These are phyloP conservation scores for Debaryomycetaceae sp. DNA, from an alignment of 1,139 yeast genomes.

Conservation along the genomic window DNA sequence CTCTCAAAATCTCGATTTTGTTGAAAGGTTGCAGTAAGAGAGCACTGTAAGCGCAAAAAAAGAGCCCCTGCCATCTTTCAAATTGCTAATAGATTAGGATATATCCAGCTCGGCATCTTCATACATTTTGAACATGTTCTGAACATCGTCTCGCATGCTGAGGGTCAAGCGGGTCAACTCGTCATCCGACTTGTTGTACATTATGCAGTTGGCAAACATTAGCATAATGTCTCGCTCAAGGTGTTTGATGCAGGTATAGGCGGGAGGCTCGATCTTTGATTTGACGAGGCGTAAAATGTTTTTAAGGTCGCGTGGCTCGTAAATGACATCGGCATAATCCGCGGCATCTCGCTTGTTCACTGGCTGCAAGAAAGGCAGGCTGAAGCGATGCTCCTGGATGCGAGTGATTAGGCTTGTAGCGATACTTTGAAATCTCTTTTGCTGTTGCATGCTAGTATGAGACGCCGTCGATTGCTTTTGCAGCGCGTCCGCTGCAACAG, in stretches of 20 bases:
- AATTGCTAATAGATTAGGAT: neutral
- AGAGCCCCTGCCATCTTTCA: no score
- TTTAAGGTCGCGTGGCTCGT: slow-evolving; percentile 59
- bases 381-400: slow-evolving; percentile 60
- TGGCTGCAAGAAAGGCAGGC: slow-evolving; percentile 65
- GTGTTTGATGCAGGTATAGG: slow-evolving; percentile 45
- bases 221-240: slow-evolving; percentile 60
- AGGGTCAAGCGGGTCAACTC: slow-evolving; percentile 53
- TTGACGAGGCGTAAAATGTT: slow-evolving; percentile 48
- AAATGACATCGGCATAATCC: slow-evolving; percentile 49
- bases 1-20: neutral
- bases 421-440: slow-evolving; percentile 42
- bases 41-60: no score
- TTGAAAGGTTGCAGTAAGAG: no score
- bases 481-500: no score
- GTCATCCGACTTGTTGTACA: slow-evolving; percentile 63
- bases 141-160: slow-evolving; percentile 56
- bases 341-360: slow-evolving; percentile 63
- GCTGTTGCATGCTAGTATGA: slow-evolving; percentile 16
- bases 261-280: slow-evolving; percentile 24
- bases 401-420: slow-evolving; percentile 52
- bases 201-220: slow-evolving; percentile 77
- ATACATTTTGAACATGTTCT: slow-evolving; percentile 39
- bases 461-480: no score
- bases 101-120: slow-evolving; percentile 23